Evolutionary conservation across 2,329 filamentous ascomycete genomes (phyloP), one percentile per base, ranked within the genome.

Genomic region (Aspergillus pseudoviridinutans): DNA sequence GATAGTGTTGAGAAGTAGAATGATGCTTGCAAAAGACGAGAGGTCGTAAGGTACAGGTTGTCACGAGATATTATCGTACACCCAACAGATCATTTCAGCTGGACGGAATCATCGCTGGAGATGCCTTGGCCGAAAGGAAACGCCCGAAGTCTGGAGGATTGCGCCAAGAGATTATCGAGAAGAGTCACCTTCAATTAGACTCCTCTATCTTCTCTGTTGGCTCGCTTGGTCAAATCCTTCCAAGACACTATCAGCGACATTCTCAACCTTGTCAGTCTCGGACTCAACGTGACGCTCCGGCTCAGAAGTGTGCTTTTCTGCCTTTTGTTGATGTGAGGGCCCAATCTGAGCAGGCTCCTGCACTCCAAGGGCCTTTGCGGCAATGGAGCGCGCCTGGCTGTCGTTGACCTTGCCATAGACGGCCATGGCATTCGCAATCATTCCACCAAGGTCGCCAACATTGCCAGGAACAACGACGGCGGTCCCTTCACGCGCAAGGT

Each of bases 401-500:
- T 93, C 85, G 66, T 86, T 91, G 49, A 99, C 90, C 74, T 96
- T 97, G 58, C 93, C 91, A 74, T 96, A 99, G 20, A 99, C 92
- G 55, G 92, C 89, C 81, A 99, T 87, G 1, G 92, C 94, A 20
- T 91, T 95, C 42, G 94, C 92, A 74, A 99, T 97, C 92, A 99
- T 96, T 65, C 91, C 87, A 55, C 91, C 89, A 66, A 99, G 92
- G 72, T 99, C 94, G 59, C 94, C 94, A 41, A 99, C 91, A 70
- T 99, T 97, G 10, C 94, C 94, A 0, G 94, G 94, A 14, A 99
- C 92, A 22, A 99, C 91, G 28, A 99, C 89, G 4, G 92, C 90
- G 3, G 94, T 99, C 67, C 94, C 91, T 80, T 99, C 92, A 78
- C 93, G 94, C 52, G 94, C 94, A 66, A 99, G 80, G 71, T 92